These are phyloP conservation scores for Urochloa ruziziensis DNA, from an alignment of 176 grass and related monocot species.

Conservation along the genomic window DNA sequence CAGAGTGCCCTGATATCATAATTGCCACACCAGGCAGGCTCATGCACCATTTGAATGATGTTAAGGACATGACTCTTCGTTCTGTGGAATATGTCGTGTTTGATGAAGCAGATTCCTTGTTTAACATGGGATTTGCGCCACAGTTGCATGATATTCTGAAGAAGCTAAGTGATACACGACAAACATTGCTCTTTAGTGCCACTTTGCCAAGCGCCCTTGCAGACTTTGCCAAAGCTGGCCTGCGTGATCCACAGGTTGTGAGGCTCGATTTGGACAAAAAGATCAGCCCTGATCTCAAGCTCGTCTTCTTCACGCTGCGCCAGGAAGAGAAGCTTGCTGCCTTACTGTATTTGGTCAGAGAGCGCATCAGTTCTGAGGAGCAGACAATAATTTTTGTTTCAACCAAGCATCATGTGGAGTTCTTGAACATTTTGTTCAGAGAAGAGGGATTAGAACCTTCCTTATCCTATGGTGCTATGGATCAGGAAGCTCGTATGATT, in stretches of 20 bases:
- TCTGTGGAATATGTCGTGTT: constrained; percentile 98
- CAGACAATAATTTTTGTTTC: constrained; percentile 96
- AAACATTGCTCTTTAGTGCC: constrained; percentile 94
- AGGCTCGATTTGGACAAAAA: constrained; percentile 85
- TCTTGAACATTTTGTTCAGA: constrained; percentile 84
- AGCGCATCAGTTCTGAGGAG: constrained; percentile 73
- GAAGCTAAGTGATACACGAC: constrained; percentile 65
- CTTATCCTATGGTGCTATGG: constrained; percentile 93
- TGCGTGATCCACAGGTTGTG: constrained; percentile 76
- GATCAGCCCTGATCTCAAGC: constrained; percentile 91
- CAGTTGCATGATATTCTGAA: constrained; percentile 76
- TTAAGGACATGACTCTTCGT: constrained; percentile 80
- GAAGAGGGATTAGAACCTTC: constrained; percentile 83
- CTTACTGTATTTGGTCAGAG: constrained; percentile 85
- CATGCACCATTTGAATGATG: constrained; percentile 78
- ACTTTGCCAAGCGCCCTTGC: constrained; percentile 80
- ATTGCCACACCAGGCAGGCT: constrained; percentile 96
- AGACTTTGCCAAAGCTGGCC: constrained; percentile 88
- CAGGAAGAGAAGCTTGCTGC: constrained; percentile 94
- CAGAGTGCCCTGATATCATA: constrained; percentile 93
- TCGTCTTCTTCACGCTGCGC: constrained; percentile 76
- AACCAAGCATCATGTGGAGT: constrained; percentile 96
- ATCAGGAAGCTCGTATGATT: constrained; percentile 90
- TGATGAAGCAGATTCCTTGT: constrained; percentile 91
- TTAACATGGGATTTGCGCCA: constrained; percentile 67